Conservation (phyloP, 1,139 yeast species). For the Zygosaccharomyces sapae region DNA sequence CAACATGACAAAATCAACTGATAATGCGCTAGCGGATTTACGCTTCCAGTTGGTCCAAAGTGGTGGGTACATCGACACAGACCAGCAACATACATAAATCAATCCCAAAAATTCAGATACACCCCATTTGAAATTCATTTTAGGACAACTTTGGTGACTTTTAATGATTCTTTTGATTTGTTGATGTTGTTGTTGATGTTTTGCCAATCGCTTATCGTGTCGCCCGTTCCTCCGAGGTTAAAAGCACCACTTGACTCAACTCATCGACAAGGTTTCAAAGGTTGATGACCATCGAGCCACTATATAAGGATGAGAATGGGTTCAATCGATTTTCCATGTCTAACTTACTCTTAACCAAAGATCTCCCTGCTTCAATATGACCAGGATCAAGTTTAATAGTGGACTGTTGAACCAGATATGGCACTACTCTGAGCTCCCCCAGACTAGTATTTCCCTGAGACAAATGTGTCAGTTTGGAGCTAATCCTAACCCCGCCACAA, state of each 20-base stretch:
- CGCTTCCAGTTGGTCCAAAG: slow-evolving; percentile 39
- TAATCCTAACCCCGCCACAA: slow-evolving; percentile 68
- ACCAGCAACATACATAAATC: slow-evolving; percentile 34
- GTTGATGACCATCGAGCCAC: not conserved
- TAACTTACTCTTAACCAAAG: not conserved
- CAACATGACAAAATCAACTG: slow-evolving; percentile 42
- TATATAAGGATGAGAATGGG: not conserved
- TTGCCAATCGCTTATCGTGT: slow-evolving; percentile 2
- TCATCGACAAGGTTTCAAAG: not conserved
- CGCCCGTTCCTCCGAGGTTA: slow-evolving; percentile 2
- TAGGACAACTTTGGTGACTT: not conserved
- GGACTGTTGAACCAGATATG: slow-evolving; percentile 14
- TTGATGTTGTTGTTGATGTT: not conserved
- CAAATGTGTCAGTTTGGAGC: slow-evolving; percentile 95
- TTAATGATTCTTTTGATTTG: not conserved
- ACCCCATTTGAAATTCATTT: slow-evolving; percentile 6
- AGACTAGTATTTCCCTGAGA: slow-evolving; percentile 76
- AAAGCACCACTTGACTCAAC: not conserved
- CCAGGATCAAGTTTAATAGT: slow-evolving; percentile 11
- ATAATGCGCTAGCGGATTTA: slow-evolving; percentile 43
- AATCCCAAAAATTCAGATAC: slow-evolving; percentile 26
- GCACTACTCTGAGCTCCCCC: slow-evolving; percentile 67
- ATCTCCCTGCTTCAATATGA: not conserved
- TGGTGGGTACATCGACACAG: slow-evolving; percentile 47
- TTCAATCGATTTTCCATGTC: not conserved